Conservation (phyloP, 139 green algal genomes). For the Dunaliella primolecta region DNA sequence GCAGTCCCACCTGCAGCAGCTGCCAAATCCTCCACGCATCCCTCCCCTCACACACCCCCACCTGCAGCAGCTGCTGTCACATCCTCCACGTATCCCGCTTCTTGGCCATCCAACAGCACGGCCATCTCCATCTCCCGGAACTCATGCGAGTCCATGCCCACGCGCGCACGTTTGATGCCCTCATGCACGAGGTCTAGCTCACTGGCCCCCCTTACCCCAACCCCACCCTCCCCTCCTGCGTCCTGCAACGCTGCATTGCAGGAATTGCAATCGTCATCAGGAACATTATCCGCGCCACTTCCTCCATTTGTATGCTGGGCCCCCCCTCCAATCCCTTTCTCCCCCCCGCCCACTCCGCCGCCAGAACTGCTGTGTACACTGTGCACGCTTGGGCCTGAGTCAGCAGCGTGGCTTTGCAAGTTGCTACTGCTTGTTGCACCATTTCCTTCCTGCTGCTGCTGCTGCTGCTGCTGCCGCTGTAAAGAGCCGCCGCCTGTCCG, state of each 20-base stretch:
- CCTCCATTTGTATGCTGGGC: too few species aligned
- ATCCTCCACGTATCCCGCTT: too few species aligned
- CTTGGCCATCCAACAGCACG: constrained; percentile 23
- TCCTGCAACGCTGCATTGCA: background rate
- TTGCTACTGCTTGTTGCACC: background rate
- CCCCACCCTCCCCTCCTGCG: background rate
- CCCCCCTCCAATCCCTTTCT: too few species aligned
- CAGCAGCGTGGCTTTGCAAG: background rate
- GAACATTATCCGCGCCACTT: too few species aligned
- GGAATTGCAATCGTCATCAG: background rate
- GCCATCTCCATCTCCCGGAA: constrained; percentile 45
- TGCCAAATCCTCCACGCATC: too few species aligned
- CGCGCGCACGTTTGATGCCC: constrained; percentile 45
- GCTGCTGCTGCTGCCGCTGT: background rate
- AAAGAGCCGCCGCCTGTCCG: too few species aligned
- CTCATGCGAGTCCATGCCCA: constrained; percentile 43
- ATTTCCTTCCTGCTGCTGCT: background rate
- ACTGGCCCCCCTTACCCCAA: background rate
- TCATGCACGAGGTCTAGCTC: constrained; percentile 31
- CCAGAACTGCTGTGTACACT: background rate
- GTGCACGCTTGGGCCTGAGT: background rate
- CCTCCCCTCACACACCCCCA: too few species aligned
- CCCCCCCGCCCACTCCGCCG: too few species aligned
- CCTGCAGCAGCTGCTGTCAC: too few species aligned
- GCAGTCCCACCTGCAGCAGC: too few species aligned